These are phyloP conservation scores for Poronia punctata DNA, from an alignment of 495 filamentous ascomycete species.

Conservation along the genomic window DNA sequence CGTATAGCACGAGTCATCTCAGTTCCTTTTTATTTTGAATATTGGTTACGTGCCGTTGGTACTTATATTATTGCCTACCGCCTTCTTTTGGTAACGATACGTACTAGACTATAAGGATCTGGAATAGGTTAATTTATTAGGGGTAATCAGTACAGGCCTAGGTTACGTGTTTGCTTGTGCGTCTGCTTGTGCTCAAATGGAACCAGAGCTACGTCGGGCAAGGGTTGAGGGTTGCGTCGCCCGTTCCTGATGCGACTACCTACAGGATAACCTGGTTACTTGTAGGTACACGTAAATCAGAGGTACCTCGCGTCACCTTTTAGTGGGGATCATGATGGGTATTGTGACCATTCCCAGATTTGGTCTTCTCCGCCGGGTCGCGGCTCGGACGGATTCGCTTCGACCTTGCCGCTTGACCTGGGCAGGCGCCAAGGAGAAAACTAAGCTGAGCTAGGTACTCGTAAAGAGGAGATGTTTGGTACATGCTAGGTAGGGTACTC, in stretches of 20 bases:
- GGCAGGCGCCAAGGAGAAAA: conserved; percentile 23
- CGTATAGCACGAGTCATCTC: conserved; percentile 12
- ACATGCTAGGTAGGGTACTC: too few relatives aligned
- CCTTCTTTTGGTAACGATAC: too few relatives aligned
- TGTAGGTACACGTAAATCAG: too few relatives aligned
- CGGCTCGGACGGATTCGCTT: conserved; percentile 32
- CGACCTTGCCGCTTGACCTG: conserved; percentile 27
- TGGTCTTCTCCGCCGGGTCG: conserved; percentile 28
- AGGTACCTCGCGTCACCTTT: conserved; percentile 21
- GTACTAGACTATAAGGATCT: too few relatives aligned
- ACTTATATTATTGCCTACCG: too few relatives aligned
- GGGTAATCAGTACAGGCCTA: too few relatives aligned
- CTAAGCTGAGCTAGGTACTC: conserved; percentile 23
- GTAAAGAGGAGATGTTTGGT: conserved; percentile 24
- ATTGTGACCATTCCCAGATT: conserved; percentile 27
- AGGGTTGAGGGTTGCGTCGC: conserved; percentile 4
- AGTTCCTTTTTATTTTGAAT: conserved; percentile 7
- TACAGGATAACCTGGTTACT: too few relatives aligned
- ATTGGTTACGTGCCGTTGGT: conserved; percentile 13
- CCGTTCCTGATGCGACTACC: conserved; percentile 18
- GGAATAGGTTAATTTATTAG: too few relatives aligned
- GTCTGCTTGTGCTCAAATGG: too few relatives aligned
- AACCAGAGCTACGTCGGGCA: too few relatives aligned
- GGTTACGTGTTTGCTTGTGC: too few relatives aligned
- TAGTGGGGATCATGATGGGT: conserved; percentile 17